Evolutionary conservation across 2,329 filamentous ascomycete genomes (phyloP), one percentile per base, ranked within the genome.

Genomic region (Colletotrichum tropicale): DNA sequence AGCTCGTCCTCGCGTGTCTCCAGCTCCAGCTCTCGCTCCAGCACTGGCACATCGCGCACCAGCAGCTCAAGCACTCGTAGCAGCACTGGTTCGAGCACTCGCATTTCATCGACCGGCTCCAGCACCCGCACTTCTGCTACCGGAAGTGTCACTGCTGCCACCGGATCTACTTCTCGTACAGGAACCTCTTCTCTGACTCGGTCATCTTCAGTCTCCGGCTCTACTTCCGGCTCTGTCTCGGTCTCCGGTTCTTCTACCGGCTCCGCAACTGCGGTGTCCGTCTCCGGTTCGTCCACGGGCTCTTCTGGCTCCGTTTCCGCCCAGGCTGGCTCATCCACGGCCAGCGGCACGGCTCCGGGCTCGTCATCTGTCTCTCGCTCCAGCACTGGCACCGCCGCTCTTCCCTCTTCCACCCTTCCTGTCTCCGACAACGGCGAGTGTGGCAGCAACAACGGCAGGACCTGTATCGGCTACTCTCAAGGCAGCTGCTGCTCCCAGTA

Each of bases 401-500:
- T 21, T 12, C 26, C 64, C 5, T 28, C 28, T 18, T 61, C 65
- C 6, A 71, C 71, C 2, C 67, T 65, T 2, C 30, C 30, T 4
- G 28, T 71, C 28, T 75, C 71, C 5, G 48, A n/a, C 8, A 38
- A 70, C 4, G 75, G 71, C 15, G 30, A 43, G 15, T 75, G 75
- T 5, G 75, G 75, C 8, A 16, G 26, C 6, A 15, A 16, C 52
- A 61, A 24, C 8, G 52, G 67, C 30, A 64, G 32, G 8, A 66
- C 73, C 4, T 76, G 71, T 16, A 43, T 68, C 5, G 75, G 71
- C 10, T 77, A 61, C 15, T 9, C 28, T 6, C 38, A 38, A 69
- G 79, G 79, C 24, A 77, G 79, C 78, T 77, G 83, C 78, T 81
- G 80, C 80, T 80, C 80, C 67, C 60, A 79, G 55, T 77, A 82